phyloP scores from a whole-genome alignment of 75 land plant genomes.

The Ceratopteris richardii region DNA sequence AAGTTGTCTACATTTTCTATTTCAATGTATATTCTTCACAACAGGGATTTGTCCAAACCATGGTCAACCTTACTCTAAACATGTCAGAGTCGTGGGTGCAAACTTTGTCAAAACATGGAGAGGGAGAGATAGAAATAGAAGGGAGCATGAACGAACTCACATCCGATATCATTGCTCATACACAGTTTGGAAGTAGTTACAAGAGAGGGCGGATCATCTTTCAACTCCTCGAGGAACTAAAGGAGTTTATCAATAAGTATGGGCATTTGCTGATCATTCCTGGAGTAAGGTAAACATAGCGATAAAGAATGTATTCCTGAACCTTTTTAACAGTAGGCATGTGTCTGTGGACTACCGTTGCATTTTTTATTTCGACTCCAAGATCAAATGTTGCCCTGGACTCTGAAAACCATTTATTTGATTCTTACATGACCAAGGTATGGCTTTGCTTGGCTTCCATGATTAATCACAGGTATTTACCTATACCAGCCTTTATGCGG shows the following conservation, averaged over 20 bases:
- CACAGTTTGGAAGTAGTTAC: constrained; percentile 66
- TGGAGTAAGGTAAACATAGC: constrained; percentile 25
- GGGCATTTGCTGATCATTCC: constrained; percentile 28
- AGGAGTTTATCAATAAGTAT: constrained; percentile 16
- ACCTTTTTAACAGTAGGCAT: constrained; percentile 3
- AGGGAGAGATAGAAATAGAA: constrained; percentile 55
- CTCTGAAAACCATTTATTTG: too few relatives aligned
- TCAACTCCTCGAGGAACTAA: constrained; percentile 33
- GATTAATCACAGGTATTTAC: constrained; percentile 27
- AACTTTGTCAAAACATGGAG: constrained; percentile 11
- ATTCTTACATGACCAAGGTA: too few relatives aligned
- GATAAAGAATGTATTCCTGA: too few relatives aligned
- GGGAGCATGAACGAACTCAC: constrained; percentile 34
- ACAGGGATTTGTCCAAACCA: constrained; percentile 30
- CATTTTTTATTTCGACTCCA: too few relatives aligned
- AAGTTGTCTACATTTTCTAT: background rate
- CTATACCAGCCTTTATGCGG: constrained; percentile 14
- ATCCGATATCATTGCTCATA: constrained; percentile 49
- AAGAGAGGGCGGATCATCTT: constrained; percentile 54
- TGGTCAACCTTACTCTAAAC: background rate
- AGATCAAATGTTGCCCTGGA: too few relatives aligned
- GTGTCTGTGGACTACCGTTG: too few relatives aligned
- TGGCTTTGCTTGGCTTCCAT: too few relatives aligned
- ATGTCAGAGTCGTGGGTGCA: constrained; percentile 47
- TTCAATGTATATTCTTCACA: constrained; percentile 2